Percentiles rank a stretch among this genome's conserved stretches.
These are phyloP conservation scores for Ramichloridium luteum DNA, from an alignment of 2,329 filamentous ascomycete genomes.

Conservation along the genomic window DNA sequence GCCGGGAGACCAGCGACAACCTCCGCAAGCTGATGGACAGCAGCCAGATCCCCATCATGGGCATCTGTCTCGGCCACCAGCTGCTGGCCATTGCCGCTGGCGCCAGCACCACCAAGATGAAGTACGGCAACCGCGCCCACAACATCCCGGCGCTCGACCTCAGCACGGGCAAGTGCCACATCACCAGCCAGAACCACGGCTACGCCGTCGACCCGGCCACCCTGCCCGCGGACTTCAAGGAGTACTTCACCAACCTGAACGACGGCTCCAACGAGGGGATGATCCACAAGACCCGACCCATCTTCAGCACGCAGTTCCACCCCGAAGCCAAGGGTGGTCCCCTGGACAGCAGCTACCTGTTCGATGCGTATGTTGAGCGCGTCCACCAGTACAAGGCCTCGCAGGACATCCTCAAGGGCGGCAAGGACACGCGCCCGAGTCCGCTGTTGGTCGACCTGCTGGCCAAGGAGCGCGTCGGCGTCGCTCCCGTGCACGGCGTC, in stretches of 20 bases:
- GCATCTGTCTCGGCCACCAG: constrained; percentile 96
- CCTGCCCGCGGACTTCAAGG: constrained; percentile 77
- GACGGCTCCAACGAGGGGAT: constrained; percentile 96
- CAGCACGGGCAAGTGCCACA: constrained; percentile 94
- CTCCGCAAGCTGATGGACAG: constrained; percentile 80
- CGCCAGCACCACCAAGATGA: constrained; percentile 87
- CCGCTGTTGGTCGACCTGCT: constrained; percentile 83
- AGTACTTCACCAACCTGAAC: constrained; percentile 97
- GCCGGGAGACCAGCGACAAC: constrained; percentile 87
- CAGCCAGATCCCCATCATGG: constrained; percentile 86
- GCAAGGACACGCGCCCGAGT: constrained; percentile 77
- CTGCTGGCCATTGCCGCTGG: constrained; percentile 81
- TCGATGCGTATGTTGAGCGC: constrained; percentile 89
- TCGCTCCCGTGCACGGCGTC: constrained; percentile 35
- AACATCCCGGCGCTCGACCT: constrained; percentile 94
- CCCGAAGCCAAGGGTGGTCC: constrained; percentile 96
- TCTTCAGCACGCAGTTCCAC: constrained; percentile 98
- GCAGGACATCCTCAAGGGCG: constrained; percentile 54
- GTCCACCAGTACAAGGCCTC: constrained; percentile 80
- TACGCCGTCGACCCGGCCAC: constrained; percentile 85
- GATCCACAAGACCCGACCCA: constrained; percentile 90
- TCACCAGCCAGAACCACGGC: constrained; percentile 96
- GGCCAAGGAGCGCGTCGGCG: constrained; percentile 87
- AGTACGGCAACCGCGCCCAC: constrained; percentile 97
- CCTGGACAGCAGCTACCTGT: constrained; percentile 88